Evolutionary conservation across 2,329 filamentous ascomycete species (phyloP), one percentile per base, ranked within the genome.

Genomic region (Dissoconium aciculare): DNA sequence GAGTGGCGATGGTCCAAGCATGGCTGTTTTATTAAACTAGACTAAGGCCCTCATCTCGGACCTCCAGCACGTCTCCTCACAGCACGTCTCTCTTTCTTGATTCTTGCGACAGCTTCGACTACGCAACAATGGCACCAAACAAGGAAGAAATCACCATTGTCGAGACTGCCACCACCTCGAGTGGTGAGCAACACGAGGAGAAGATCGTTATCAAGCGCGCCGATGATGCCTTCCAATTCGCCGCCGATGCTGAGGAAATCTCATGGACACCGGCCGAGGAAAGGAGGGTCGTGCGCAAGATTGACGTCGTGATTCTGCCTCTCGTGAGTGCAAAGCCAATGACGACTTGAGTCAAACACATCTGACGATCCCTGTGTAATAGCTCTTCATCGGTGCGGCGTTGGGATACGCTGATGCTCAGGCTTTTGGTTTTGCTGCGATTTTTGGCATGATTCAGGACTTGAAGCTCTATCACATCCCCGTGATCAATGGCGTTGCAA

Each of bases 301-400:
- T 59, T 15, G 57, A 60, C 27, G 53, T 47, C 44, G 54, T 53
- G 46, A 52, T 60, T 17, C 50, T 59, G 41, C 56, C 56, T 3
- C 35, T 58, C 8, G 54, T 59, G 50, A 56, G 46, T 5, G 16
- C 14, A 17, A 17, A 14, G 27, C 14, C 21, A 11, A 29, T 17
- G 11, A 19, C n/a, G n/a, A n/a, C n/a, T n/a, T n/a, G n/a, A n/a
- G n/a, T n/a, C n/a, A n/a, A n/a, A n/a, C n/a, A n/a, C n/a, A n/a
- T n/a, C n/a, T n/a, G n/a, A n/a, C n/a, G n/a, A n/a, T n/a, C n/a
- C n/a, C n/a, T 23, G 8, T 4, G n/a, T 13, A 4, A 24, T 13
- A 31, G 28, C 28, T 31, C 5, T 25, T 31, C 28, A 14, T 31
- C 11, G 21, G 28, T 14, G 28, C 17, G 5, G 17, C 21, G 9